Evolutionary conservation across 768 basidiomycete genomes (phyloP), one percentile per base, ranked within the genome.

Genomic region (Psilocybe subaeruginosa): DNA sequence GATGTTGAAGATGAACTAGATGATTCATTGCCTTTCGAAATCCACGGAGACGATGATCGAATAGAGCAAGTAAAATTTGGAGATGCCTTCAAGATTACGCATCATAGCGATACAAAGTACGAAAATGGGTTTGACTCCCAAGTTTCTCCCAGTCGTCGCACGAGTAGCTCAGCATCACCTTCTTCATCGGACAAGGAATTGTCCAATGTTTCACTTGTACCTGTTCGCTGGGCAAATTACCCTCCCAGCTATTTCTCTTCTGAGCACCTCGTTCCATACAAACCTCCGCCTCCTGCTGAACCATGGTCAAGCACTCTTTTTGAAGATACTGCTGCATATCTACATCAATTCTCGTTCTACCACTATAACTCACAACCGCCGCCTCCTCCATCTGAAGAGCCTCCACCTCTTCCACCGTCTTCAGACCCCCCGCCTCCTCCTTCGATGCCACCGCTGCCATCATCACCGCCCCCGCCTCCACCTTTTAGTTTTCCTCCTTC

Each of bases 241-340:
- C 86, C 89, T 3, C 70, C 77, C 39, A 80, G 80, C 8, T 80
- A 85, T 61, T 92, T 92, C 67, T 82, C 83, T 3, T 86, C 79
- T 37, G 73, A 78, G 43, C 77, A 78, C 30, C 82, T 92, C 66
- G 27, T 69, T 7, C 67, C 61, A 2, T 70, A 70, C 29, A 52
- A 23, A 8, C 75, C 85, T 17, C 79, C 78, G 3, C 70, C 74
- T 16, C 67, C 55, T 16, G 31, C 46, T 11, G 66, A 69, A 46
- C 27, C 64, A 64, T 70, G 71, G 71, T 62, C 55, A 8, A 66
- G 61, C 48, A 66, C 64, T 14, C 43, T 50, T 33, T 70, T 70
- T 43, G 52, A 47, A 17, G 46, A 66, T 61, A 69, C 68, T n/a
- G 47, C 58, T 14, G 59, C 63, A 6, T 72, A 69, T 46, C 53